phyloP scores from a whole-genome alignment of 352 stramenopile species.

The Globisporangium alternatum region DNA sequence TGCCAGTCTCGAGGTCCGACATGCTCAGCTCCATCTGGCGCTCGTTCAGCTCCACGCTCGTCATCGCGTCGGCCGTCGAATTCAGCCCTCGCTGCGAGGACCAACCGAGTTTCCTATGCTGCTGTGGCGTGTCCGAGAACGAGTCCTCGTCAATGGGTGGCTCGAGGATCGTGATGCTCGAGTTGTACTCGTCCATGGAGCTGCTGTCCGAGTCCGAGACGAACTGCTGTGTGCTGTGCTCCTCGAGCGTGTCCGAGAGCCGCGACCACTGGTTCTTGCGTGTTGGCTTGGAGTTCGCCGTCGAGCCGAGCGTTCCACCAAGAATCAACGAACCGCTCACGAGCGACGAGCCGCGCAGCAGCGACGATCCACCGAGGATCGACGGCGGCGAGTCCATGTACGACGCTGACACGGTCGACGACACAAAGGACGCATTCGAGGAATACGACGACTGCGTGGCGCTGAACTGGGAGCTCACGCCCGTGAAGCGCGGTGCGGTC shows the following conservation, averaged over 20 bases:
- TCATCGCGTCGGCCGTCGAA: not conserved
- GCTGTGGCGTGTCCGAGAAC: slow-evolving; percentile 23
- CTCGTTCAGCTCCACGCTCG: not conserved
- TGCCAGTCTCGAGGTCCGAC: slow-evolving; percentile 19
- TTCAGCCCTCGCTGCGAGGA: not conserved
- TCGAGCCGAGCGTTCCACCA: slow-evolving; percentile 13
- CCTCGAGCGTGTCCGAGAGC: slow-evolving; percentile 34
- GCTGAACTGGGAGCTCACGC: slow-evolving; percentile 46
- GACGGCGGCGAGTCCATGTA: slow-evolving; percentile 44
- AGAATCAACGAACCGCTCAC: slow-evolving; percentile 12
- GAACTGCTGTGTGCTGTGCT: slow-evolving; percentile 34
- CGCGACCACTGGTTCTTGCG: slow-evolving; percentile 20
- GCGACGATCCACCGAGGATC: slow-evolving; percentile 17
- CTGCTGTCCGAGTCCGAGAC: slow-evolving; percentile 37
- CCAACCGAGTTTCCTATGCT: slow-evolving; percentile 14
- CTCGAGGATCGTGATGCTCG: slow-evolving; percentile 38
- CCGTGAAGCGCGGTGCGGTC: slow-evolving; percentile 52
- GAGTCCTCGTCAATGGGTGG: slow-evolving; percentile 21
- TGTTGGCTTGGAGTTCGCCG: not conserved
- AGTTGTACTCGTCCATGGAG: slow-evolving; percentile 45
- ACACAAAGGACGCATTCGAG: slow-evolving; percentile 34
- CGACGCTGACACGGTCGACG: slow-evolving; percentile 29
- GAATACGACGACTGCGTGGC: slow-evolving; percentile 40
- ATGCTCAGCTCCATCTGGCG: slow-evolving; percentile 15
- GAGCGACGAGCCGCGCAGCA: slow-evolving; percentile 14